A percentile compares a stretch with the other conserved stretches of the same genome.
These are phyloP conservation scores for Chaetomiaceae sp. DNA, from an alignment of 2,329 filamentous ascomycete species.

Conservation along the genomic window DNA sequence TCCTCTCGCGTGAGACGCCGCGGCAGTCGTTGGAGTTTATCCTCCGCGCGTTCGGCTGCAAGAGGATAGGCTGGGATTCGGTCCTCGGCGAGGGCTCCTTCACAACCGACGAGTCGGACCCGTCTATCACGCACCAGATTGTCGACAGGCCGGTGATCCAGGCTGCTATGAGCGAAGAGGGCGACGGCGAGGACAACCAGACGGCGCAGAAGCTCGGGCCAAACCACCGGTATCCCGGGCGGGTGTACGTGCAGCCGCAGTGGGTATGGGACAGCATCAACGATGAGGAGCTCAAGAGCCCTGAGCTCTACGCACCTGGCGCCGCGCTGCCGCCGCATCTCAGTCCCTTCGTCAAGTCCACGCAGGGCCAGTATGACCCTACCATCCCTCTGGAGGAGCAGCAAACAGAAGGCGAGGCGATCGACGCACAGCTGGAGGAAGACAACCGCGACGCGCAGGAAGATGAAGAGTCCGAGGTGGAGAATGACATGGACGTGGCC, in stretches of 20 bases:
- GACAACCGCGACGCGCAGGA: constrained; percentile 44
- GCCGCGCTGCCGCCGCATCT: constrained; percentile 88
- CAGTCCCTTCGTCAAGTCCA: constrained; percentile 89
- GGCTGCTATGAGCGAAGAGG: constrained; percentile 48
- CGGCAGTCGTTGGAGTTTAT: constrained; percentile 88
- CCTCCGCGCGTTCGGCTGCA: constrained; percentile 90
- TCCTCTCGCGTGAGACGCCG: constrained; percentile 88
- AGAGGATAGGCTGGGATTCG: constrained; percentile 89
- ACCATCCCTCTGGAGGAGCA: constrained; percentile 81
- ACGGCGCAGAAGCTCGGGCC: constrained; percentile 53
- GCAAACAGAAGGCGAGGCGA: constrained; percentile 79
- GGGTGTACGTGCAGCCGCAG: constrained; percentile 91
- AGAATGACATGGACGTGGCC: constrained; percentile 38
- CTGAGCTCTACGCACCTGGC: constrained; percentile 85
- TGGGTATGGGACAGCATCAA: constrained; percentile 99
- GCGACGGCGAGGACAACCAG: constrained; percentile 55
- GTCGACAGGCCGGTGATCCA: constrained; percentile 82
- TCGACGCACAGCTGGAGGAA: constrained; percentile 60
- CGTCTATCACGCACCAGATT: constrained; percentile 91
- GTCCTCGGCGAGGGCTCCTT: constrained; percentile 89
- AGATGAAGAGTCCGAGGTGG: constrained; percentile 39
- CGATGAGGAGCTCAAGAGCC: constrained; percentile 78
- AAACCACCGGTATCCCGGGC: constrained; percentile 78
- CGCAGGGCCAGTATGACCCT: constrained; percentile 86
- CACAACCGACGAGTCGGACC: constrained; percentile 82